Conservation (phyloP, 2,329 filamentous ascomycete genomes). For the Tolypocladium nubicola region DNA sequence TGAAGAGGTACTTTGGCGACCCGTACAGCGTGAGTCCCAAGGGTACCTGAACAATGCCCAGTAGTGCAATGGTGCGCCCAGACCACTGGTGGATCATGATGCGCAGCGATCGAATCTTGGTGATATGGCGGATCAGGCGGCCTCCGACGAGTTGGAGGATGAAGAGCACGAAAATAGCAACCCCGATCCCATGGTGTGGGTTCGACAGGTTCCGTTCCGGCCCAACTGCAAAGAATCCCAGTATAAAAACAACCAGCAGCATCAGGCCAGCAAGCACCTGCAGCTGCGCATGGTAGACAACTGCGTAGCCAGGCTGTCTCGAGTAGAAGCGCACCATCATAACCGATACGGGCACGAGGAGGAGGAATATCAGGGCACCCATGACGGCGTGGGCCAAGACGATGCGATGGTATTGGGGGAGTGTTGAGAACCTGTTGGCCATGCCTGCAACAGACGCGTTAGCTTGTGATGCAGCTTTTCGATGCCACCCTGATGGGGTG, state of each 20-base stretch:
- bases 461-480: not conserved
- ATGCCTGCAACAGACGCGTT: conserved; percentile 45
- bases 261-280: conserved; percentile 59
- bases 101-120: conserved; percentile 36
- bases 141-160: conserved; percentile 62
- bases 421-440: conserved; percentile 65
- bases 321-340: conserved; percentile 64
- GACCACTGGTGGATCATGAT: conserved; percentile 78
- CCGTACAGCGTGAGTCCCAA: conserved; percentile 87
- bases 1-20: conserved; percentile 74
- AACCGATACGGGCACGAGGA: conserved; percentile 63
- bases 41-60: conserved; percentile 80
- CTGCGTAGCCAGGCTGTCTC: conserved; percentile 46
- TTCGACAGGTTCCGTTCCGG: conserved; percentile 62
- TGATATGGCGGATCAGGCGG: conserved; percentile 46
- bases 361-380: conserved; percentile 62
- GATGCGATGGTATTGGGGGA: conserved; percentile 60
- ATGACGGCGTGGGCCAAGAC: conserved; percentile 63
- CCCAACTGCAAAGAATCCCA: conserved; percentile 72
- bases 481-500: not conserved
- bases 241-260: conserved; percentile 59
- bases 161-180: conserved; percentile 66
- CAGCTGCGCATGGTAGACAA: conserved; percentile 64
- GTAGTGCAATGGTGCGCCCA: conserved; percentile 64
- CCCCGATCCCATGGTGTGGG: conserved; percentile 75